Conservation (phyloP, 768 basidiomycete genomes). For the Boletellus emodensis region DNA sequence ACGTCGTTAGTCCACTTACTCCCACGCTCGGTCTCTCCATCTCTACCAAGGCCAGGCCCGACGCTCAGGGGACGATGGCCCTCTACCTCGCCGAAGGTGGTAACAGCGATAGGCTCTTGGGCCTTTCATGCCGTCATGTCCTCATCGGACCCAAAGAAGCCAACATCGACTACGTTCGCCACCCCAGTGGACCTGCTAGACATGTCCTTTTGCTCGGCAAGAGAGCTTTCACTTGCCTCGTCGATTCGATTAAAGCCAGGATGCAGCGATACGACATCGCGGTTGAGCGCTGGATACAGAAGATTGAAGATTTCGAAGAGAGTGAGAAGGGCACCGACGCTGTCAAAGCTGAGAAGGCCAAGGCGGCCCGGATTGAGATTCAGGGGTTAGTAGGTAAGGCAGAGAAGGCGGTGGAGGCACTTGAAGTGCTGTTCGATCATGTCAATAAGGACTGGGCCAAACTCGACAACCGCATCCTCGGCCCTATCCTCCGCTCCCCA, state of each 20-base stretch:
- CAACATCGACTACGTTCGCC: constrained; percentile 26
- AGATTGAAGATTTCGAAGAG: constrained; percentile 19
- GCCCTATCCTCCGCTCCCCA: constrained; percentile 27
- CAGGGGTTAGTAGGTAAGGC: not conserved
- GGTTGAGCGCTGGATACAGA: constrained; percentile 17
- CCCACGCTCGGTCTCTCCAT: constrained; percentile 34
- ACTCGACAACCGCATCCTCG: constrained; percentile 29
- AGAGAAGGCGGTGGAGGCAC: not conserved
- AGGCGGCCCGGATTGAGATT: not conserved
- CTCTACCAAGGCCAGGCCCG: constrained; percentile 29
- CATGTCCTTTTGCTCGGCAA: constrained; percentile 33
- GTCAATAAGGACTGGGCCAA: constrained; percentile 6
- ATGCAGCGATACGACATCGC: constrained; percentile 19
- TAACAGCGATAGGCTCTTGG: constrained; percentile 23
- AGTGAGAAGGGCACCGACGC: too few species aligned
- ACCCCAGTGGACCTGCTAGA: constrained; percentile 24
- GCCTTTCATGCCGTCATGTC: constrained; percentile 31
- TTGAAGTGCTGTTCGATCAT: not conserved
- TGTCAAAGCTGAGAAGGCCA: constrained; percentile 7
- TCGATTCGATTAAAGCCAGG: constrained; percentile 29
- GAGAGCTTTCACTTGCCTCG: constrained; percentile 24
- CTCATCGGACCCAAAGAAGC: constrained; percentile 21
- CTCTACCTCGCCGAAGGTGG: constrained; percentile 34
- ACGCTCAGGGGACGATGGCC: constrained; percentile 24
- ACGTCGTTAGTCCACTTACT: constrained; percentile 30